These are phyloP conservation scores for Glarea lozoyensis DNA, from an alignment of 495 filamentous ascomycete genomes.

Conservation along the genomic window DNA sequence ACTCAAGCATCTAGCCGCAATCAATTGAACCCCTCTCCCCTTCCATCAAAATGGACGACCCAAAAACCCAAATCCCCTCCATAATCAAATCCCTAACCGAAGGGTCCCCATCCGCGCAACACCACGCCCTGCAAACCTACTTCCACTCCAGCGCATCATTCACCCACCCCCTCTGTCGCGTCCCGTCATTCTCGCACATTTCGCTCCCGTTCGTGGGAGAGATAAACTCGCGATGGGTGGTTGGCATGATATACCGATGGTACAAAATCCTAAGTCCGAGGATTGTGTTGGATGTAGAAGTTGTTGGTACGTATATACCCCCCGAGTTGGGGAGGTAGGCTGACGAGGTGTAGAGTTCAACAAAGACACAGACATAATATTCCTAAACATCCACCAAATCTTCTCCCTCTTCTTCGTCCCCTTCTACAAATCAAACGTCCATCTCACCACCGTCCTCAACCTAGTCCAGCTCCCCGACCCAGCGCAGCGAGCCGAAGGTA, in stretches of 20 bases:
- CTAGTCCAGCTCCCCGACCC: conserved; percentile 42
- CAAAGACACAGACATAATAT: conserved; percentile 51
- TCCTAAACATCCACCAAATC: conserved; percentile 59
- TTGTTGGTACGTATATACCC: conserved; percentile 43
- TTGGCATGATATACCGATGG: conserved; percentile 71
- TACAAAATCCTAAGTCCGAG: conserved; percentile 74
- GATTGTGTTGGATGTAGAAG: conserved; percentile 62
- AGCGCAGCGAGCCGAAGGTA: conserved; percentile 13
- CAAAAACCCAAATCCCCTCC: conserved; percentile 38
- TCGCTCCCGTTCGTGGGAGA: conserved; percentile 34
- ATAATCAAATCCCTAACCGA: conserved; percentile 62
- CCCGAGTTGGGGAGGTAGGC: background rate
- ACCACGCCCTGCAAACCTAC: conserved; percentile 52
- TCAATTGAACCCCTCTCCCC: too few relatives aligned
- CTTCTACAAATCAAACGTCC: conserved; percentile 57
- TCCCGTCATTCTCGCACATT: conserved; percentile 43
- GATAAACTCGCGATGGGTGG: conserved; percentile 47
- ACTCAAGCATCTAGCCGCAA: too few relatives aligned
- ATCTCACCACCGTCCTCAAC: conserved; percentile 63
- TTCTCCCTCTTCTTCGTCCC: conserved; percentile 74
- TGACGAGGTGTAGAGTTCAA: conserved; percentile 51
- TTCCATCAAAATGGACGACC: too few relatives aligned
- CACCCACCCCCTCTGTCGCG: conserved; percentile 71
- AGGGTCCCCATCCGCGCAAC: conserved; percentile 53
- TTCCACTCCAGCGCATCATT: conserved; percentile 65